Evolutionary conservation across 176 grass and related monocot species (phyloP).

Genomic region (Raddia guianensis): DNA sequence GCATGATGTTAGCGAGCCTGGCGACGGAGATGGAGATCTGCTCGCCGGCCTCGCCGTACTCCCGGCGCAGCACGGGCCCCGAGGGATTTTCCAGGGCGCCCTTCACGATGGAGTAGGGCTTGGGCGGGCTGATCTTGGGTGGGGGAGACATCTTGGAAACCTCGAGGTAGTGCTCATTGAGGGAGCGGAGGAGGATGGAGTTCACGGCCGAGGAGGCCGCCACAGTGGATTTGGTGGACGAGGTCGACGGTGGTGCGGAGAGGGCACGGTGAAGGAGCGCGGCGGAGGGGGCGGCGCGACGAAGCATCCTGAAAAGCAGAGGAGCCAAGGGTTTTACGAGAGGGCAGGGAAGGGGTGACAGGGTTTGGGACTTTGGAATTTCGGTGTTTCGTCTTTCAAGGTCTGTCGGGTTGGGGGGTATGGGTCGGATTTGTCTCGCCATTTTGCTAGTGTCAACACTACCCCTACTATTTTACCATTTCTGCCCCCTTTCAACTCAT

Average conservation of each 20-base stretch:
- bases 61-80: slow-evolving; percentile 64
- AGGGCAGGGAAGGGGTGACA: too few relatives aligned
- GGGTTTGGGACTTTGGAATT: too few relatives aligned
- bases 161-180: slow-evolving; percentile 93
- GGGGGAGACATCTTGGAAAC: slow-evolving; percentile 87
- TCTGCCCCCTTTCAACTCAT: too few relatives aligned
- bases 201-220: slow-evolving; percentile 55
- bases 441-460: too few relatives aligned
- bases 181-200: slow-evolving; percentile 82
- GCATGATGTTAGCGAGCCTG: slow-evolving; percentile 77
- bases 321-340: not conserved
- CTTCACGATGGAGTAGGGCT: slow-evolving; percentile 76
- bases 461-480: too few relatives aligned
- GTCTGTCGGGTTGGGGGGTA: too few relatives aligned
- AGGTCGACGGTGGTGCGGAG: slow-evolving; percentile 30
- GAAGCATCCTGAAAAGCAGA: slow-evolving; percentile 44
- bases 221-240: not conserved
- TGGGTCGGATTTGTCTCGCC: too few relatives aligned
- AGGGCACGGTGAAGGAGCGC: slow-evolving; percentile 20
- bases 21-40: slow-evolving; percentile 89
- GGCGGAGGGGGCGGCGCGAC: slow-evolving; percentile 42
- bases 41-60: slow-evolving; percentile 66
- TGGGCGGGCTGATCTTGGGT: slow-evolving; percentile 73
- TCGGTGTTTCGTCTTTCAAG: too few relatives aligned
- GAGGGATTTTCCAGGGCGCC: slow-evolving; percentile 66